Evolutionary conservation across 1,139 yeast species (phyloP), one percentile per base, ranked within the genome.

Genomic region (Debaryomycetaceae sp.): DNA sequence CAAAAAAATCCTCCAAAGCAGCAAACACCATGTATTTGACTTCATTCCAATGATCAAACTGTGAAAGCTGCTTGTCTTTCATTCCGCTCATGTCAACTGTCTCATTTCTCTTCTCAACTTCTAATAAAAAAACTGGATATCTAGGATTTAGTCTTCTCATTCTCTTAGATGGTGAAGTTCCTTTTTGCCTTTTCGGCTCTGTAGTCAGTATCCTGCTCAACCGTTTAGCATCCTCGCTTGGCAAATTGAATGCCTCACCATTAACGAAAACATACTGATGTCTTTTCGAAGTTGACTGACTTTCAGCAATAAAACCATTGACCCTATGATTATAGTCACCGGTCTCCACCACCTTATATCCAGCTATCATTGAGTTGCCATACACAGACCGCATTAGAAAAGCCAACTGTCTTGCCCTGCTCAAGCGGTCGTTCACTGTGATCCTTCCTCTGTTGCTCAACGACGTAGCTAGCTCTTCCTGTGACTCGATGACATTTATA

Each of bases 261-360:
- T 83, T 81, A 35, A 80, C 50, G 40, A 68, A 72, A 0, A 81
- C 55, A 45, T 70, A 72, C 54, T 83, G 88, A 45, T 68, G 63
- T 1, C 55, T 54, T 44, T 63, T 71, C 0, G 73, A 57, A 42
- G 65, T 65, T 0, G 59, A 55, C 0, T 76, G 49, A 1, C 40
- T 37, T 4, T 49, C 45, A 0, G 71, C 70, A 7, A 77, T 55
- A 1, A 61, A 52, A 2, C 73, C 75, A 0, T 46, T 42, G 6
- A 77, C 46, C 4, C 44, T 45, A 44, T 56, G 62, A 1, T 56
- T 56, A 29, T 63, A 56, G 41, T 54, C 66, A 1, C 40, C 33
- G 0, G 65, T 60, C 29, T 49, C 49, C 2, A 68, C 45, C 3
- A 50, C 48, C 17, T 63, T 59, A 38, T 48, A 62, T 1, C 48